These are phyloP conservation scores for Tylopilus subfusipes DNA, from an alignment of 768 basidiomycete species.

Conservation along the genomic window DNA sequence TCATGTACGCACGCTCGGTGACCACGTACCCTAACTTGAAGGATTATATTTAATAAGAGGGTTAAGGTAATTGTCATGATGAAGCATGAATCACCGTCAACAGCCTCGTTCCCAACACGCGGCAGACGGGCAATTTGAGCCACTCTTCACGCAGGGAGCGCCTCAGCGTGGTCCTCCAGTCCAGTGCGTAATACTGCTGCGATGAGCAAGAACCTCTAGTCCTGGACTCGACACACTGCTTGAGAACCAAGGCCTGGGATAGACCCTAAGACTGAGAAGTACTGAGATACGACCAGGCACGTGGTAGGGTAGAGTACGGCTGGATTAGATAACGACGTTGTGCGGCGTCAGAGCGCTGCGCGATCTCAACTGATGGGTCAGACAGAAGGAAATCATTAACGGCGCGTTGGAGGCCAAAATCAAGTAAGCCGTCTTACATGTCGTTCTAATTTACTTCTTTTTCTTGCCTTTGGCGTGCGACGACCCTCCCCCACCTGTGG, in stretches of 20 bases:
- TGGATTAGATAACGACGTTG: conserved; percentile 30
- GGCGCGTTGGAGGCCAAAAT: conserved; percentile 13
- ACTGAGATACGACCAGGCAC: conserved; percentile 4
- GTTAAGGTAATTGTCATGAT: conserved; percentile 22
- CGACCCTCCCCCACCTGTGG: conserved; percentile 34
- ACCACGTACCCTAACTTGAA: conserved; percentile 15
- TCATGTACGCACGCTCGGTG: conserved; percentile 8
- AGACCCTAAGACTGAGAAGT: background rate
- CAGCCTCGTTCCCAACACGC: conserved; percentile 31
- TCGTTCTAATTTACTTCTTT: conserved; percentile 50
- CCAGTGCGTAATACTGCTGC: background rate
- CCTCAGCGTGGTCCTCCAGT: background rate
- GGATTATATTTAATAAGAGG: conserved; percentile 14
- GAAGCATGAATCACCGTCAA: conserved; percentile 22
- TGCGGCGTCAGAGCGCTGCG: conserved; percentile 22
- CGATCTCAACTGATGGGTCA: conserved; percentile 17
- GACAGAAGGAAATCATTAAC: conserved; percentile 24
- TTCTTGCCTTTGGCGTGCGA: conserved; percentile 58
- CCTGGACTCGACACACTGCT: background rate
- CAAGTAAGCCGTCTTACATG: conserved; percentile 19
- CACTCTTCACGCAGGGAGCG: conserved; percentile 14
- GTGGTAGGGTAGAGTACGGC: conserved; percentile 11
- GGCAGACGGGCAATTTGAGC: conserved; percentile 14
- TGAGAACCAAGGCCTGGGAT: background rate
- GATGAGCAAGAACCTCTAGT: background rate